Conservation (phyloP, 805 yeast species). For the Pichia phayaonensis region DNA sequence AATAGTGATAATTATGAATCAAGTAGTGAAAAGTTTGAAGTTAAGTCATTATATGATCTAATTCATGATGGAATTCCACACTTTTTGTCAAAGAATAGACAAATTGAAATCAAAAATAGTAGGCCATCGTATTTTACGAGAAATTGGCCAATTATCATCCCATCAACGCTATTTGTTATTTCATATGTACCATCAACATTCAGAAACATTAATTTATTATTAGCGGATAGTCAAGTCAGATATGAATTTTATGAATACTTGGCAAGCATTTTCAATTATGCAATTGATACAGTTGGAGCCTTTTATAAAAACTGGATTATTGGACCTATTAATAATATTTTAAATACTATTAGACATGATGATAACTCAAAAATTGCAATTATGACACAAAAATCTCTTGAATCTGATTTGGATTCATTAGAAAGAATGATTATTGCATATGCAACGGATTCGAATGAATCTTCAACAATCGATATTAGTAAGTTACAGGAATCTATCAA, state of each 20-base stretch:
- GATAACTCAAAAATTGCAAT: conserved; percentile 65
- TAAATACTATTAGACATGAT: conserved; percentile 80
- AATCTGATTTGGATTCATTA: conserved; percentile 70
- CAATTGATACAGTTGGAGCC: conserved; percentile 57
- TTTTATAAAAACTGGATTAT: conserved; percentile 80
- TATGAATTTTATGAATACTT: conserved; percentile 28
- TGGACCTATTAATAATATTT: conserved; percentile 62
- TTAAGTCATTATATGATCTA: conserved; percentile 1
- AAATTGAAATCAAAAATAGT: neutral
- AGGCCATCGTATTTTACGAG: conserved; percentile 11
- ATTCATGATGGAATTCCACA: neutral
- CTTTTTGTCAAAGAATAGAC: neutral
- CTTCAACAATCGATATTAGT: conserved; percentile 14
- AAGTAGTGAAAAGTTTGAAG: neutral
- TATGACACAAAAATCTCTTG: conserved; percentile 69
- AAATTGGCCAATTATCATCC: conserved; percentile 8
- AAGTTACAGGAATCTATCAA: conserved; percentile 41
- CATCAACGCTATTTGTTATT: conserved; percentile 12
- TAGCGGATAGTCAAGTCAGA: conserved; percentile 43
- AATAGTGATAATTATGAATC: neutral
- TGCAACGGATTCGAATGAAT: conserved; percentile 31
- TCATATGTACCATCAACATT: conserved; percentile 34
- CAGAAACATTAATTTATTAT: conserved; percentile 45
- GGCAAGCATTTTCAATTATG: conserved; percentile 49
- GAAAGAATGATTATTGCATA: conserved; percentile 85